Evolutionary conservation across 139 green algal genomes (phyloP).

Genomic region (Chlorella sp.): DNA sequence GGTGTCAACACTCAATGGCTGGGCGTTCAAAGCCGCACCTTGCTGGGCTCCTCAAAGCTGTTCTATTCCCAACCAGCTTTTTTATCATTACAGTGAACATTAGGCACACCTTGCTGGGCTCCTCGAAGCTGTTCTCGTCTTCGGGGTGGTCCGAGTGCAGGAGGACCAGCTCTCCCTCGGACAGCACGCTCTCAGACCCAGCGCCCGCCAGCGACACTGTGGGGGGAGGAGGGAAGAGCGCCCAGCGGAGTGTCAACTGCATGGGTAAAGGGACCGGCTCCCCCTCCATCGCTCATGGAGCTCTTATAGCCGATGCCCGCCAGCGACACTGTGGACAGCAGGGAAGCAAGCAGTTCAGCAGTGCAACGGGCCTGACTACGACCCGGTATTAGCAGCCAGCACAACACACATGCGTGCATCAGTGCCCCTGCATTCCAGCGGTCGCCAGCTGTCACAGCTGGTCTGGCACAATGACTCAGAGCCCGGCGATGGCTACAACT

Average conservation of each 20-base stretch:
- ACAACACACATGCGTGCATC: too few species aligned
- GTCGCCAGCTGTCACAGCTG: not conserved
- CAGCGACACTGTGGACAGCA: not conserved
- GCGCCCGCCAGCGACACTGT: slow-evolving; percentile 13
- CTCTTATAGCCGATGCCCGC: too few species aligned
- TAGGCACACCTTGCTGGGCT: slow-evolving; percentile 21
- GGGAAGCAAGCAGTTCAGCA: not conserved
- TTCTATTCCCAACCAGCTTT: too few species aligned
- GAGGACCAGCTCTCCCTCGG: slow-evolving; percentile 8
- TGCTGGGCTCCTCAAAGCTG: slow-evolving; percentile 25
- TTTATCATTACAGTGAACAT: not conserved
- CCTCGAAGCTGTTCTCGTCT: slow-evolving; percentile 31
- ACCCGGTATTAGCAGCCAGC: too few species aligned
- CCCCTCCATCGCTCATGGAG: too few species aligned
- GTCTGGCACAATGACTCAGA: not conserved
- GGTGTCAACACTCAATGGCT: not conserved
- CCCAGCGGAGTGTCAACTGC: too few species aligned
- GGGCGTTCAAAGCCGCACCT: not conserved
- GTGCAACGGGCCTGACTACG: too few species aligned
- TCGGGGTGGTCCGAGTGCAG: slow-evolving; percentile 21
- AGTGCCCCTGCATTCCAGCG: not conserved
- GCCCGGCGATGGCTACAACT: not conserved
- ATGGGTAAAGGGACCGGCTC: too few species aligned
- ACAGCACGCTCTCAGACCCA: not conserved
- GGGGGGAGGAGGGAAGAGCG: not conserved